Evolutionary conservation across 1,284 basidiomycete genomes (phyloP), one percentile per base, ranked within the genome.

Genomic region (Lignosus rhinocerotis): DNA sequence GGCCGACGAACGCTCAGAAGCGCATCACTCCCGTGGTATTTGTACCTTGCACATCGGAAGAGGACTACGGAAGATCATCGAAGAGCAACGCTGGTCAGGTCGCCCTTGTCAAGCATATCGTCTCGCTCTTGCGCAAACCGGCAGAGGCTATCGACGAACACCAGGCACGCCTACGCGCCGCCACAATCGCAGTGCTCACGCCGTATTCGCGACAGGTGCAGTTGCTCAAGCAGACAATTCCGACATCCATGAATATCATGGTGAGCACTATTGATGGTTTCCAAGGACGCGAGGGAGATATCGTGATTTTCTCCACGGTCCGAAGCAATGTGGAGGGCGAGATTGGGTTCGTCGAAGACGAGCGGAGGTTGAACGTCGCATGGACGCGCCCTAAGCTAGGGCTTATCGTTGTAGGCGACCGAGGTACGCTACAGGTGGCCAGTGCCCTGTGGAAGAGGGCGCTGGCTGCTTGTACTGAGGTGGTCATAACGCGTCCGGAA

Each of bases 231-330:
- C 68, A 75, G 25, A 70, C 69, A 1, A 70, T 83, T 0, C 76
- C 80, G 0, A 68, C 75, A 2, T 68, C 72, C 16, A 71, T 80
- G 53, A 73, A 78, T 17, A 62, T 50, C 1, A 59, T 62, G 9
- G 79, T 78, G 45, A 83, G 80, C 53, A 90, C 87, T 0, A 82
- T 90, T 58, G 88, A 90, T 64, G 85, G 86, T 0, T 92, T 90
- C 69, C 90, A 92, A 68, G 89, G 90, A 2, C 76, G 88, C 39
- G 90, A 92, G 69, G 86, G 85, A 66, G 85, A 87, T 53, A 78
- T 90, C 33, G 80, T 92, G 58, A 77, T 93, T 44, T 87, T 91
- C 65, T 85, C 86, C 0, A 85, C 86, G 2, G 88, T 92, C 14
- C 79, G 89, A 10, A 83, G 81, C 60, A 89, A 90, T 64, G 74